Base-by-base conservation (phyloP, 2,329 filamentous ascomycete species). In the Apiospora malaysiana region DNA sequence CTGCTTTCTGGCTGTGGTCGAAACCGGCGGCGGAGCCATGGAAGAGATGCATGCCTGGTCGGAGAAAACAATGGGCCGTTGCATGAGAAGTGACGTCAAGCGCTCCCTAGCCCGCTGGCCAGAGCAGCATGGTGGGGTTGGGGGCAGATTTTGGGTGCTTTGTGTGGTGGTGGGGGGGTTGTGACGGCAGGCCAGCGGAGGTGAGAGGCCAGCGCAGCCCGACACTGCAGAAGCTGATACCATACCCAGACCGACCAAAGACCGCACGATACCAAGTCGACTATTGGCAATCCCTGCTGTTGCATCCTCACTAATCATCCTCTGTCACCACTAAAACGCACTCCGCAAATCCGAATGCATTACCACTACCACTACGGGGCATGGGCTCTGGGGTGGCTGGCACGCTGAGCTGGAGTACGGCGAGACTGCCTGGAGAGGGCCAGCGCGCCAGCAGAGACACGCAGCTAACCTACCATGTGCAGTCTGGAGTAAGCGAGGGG, bases 41-140 rank as follows among this genome's bases (percentile, higher is more conserved):
- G 56, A 63, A 63, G 27, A 40, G 56, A 63, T 63, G 56, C 56
- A 63, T 63, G 56, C 56, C 32, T 63, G 56, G 56, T 63, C 56
- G 56, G 56, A 63, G 56, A 63, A 63, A 63, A 63, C 18, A 63
- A 63, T 63, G 56, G 56, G 56, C 56, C 56, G 56, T 23, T 63
- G 56, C 56, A 63, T 40, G 56, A 63, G 27, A 40, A 10, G n/a
- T 63, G 56, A 63, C 56, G 56, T 63, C 56, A 63, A 63, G 21
- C 32, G 32, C 6, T 63, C 32, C 56, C 27, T 63, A 63, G 56
- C 56, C 18, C 32, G 32, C 27, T 63, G 40, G 56, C 56, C 18
- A 40, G 56, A 40, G 56, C 56, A 63, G 32, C 56, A 14, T 63
- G 56, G 56, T 63, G 56, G 56, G 51, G 51, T 37, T 63, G 21